Conservation (phyloP, 2,329 filamentous ascomycete species). For the Beauveria caledonica region DNA sequence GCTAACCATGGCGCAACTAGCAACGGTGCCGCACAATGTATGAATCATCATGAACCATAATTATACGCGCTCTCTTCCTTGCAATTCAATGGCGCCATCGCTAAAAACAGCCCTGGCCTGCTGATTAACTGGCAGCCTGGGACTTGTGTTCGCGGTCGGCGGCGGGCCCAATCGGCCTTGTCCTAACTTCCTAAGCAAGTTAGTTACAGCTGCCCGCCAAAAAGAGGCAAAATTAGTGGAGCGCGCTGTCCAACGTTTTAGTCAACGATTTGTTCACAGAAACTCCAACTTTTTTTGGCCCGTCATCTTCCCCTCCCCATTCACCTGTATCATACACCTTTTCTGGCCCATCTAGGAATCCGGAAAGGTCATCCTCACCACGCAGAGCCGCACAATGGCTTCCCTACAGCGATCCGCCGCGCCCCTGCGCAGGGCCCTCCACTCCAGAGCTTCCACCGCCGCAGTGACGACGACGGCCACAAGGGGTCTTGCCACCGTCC, state of each 20-base stretch:
- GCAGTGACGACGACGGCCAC: conserved; percentile 18
- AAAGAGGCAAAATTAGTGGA: conserved; percentile 6
- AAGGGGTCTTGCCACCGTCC: conserved; percentile 41
- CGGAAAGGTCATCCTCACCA: background rate
- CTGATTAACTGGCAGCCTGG: conserved; percentile 6
- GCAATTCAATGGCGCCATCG: background rate
- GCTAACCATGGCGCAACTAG: background rate
- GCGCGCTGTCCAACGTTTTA: conserved; percentile 10
- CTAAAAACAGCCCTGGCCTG: background rate
- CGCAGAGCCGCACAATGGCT: conserved; percentile 23
- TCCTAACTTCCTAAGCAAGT: too few relatives aligned
- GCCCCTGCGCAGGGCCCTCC: conserved; percentile 34
- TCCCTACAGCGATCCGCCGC: conserved; percentile 34
- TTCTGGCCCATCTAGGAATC: background rate
- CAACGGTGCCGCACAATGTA: background rate
- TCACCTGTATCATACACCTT: background rate
- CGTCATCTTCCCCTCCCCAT: background rate
- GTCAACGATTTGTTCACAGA: conserved; percentile 10
- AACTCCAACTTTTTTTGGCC: conserved; percentile 6
- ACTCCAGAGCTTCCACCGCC: conserved; percentile 13
- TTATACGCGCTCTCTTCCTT: background rate
- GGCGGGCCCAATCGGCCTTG: conserved; percentile 9
- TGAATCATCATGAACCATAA: background rate
- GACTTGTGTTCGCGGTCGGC: conserved; percentile 7
- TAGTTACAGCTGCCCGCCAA: background rate